phyloP scores from a whole-genome alignment of 2,329 filamentous ascomycete genomes.

The Leptographium wingfieldii region DNA sequence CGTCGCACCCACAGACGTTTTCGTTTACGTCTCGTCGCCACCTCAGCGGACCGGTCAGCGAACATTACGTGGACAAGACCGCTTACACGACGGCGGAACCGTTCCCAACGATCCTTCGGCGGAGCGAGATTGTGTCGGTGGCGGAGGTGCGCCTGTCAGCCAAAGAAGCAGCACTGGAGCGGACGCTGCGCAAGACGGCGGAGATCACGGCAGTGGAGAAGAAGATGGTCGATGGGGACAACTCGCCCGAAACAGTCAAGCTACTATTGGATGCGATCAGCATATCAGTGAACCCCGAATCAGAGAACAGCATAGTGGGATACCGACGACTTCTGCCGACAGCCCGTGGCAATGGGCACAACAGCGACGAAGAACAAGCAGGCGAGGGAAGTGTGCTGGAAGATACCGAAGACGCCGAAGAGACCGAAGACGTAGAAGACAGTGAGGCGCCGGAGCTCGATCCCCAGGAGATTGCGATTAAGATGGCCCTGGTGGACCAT shows the following conservation, averaged over 20 bases:
- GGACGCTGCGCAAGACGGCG: conserved; percentile 79
- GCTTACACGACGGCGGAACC: conserved; percentile 72
- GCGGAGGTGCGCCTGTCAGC: conserved; percentile 57
- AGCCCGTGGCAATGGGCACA: conserved; percentile 20
- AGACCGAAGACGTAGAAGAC: conserved; percentile 26
- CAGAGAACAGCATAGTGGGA: conserved; percentile 63
- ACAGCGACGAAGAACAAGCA: conserved; percentile 25
- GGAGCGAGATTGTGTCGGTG: conserved; percentile 68
- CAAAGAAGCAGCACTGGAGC: conserved; percentile 79
- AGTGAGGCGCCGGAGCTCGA: conserved; percentile 29
- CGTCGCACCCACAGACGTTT: conserved; percentile 65
- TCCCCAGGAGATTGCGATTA: conserved; percentile 64
- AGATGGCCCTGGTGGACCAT: conserved; percentile 78
- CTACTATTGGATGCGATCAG: conserved; percentile 63
- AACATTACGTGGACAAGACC: conserved; percentile 72
- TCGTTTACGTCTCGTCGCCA: conserved; percentile 62
- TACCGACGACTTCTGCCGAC: conserved; percentile 65
- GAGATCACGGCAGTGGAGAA: conserved; percentile 70
- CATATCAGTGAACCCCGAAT: conserved; percentile 60
- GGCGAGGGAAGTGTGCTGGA: conserved; percentile 22
- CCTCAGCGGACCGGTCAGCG: conserved; percentile 53
- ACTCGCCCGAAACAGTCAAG: conserved; percentile 46
- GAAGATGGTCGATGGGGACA: conserved; percentile 56
- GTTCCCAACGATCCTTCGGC: conserved; percentile 82
- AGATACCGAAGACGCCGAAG: conserved; percentile 29